Evolutionary conservation across 805 yeast genomes (phyloP).

Genomic region (Lipomyces lipofer): DNA sequence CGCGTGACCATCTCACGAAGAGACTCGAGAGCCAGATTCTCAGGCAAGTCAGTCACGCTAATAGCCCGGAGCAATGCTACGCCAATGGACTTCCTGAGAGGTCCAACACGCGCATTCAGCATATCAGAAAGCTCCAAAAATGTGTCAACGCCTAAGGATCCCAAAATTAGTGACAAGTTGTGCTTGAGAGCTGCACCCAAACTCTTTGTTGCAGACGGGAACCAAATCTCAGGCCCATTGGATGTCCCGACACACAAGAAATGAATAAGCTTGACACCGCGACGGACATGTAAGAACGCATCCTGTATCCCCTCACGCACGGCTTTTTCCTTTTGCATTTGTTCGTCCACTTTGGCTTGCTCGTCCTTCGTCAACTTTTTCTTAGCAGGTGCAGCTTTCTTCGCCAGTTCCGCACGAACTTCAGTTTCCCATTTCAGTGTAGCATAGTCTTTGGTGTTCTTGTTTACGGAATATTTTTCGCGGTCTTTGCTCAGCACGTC

Average conservation of each 20-base stretch:
- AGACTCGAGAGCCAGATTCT: conserved; percentile 52
- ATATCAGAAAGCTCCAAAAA: conserved; percentile 58
- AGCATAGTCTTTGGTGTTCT: conserved; percentile 81
- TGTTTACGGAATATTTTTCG: conserved; percentile 52
- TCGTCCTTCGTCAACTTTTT: conserved; percentile 79
- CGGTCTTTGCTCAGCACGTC: conserved; percentile 55
- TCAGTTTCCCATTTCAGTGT: conserved; percentile 87
- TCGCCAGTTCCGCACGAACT: conserved; percentile 69
- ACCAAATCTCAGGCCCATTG: conserved; percentile 72
- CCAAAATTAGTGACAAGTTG: conserved; percentile 44
- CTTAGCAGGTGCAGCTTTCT: conserved; percentile 26
- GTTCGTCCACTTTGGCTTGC: conserved; percentile 59
- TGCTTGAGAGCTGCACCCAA: conserved; percentile 50
- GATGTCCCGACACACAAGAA: conserved; percentile 59
- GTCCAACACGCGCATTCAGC: conserved; percentile 54
- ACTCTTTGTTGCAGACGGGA: conserved; percentile 58
- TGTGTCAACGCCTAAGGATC: conserved; percentile 48
- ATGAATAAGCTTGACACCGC: conserved; percentile 55
- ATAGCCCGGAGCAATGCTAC: conserved; percentile 65
- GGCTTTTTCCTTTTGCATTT: conserved; percentile 59
- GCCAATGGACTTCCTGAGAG: conserved; percentile 58
- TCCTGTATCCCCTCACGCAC: conserved; percentile 52
- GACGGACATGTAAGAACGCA: conserved; percentile 44
- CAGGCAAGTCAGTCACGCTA: conserved; percentile 42
- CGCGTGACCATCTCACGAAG: conserved; percentile 58